phyloP scores from a whole-genome alignment of 1,284 basidiomycete genomes.

The Cryptococcus sp. region DNA sequence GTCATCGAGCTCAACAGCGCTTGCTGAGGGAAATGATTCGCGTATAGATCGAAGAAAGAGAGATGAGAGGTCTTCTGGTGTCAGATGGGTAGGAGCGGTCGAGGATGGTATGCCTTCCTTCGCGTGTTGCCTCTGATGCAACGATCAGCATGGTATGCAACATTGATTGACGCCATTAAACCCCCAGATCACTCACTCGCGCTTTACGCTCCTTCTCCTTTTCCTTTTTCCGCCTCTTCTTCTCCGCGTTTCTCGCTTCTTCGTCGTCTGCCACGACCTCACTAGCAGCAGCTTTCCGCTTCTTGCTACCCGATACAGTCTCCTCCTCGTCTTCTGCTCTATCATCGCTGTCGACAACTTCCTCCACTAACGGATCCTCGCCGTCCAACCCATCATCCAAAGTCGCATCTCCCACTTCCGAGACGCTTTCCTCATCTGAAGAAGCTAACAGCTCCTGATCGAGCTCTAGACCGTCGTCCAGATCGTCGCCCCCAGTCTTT shows the following conservation, averaged over 20 bases:
- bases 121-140: no score
- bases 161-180: conserved; percentile 7
- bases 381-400: conserved; percentile 37
- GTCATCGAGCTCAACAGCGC: conserved; percentile 50
- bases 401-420: conserved; percentile 22
- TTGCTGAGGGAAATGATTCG: conserved; percentile 42
- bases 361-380: conserved; percentile 22
- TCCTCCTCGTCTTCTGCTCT: conserved; percentile 6
- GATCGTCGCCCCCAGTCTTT: conserved; percentile 44
- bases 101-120: no score
- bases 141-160: conserved; percentile 3
- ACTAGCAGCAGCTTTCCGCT: conserved; percentile 13
- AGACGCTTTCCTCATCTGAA: conserved; percentile 35
- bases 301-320: conserved; percentile 9
- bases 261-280: conserved; percentile 20
- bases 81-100: conserved; percentile 28
- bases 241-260: conserved; percentile 26
- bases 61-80: conserved; percentile 23
- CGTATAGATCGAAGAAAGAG: conserved; percentile 36
- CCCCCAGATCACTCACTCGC: conserved; percentile 14
- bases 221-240: conserved; percentile 39
- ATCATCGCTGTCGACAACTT: conserved; percentile 17
- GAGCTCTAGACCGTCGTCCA: conserved; percentile 44
- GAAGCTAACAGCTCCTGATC: conserved; percentile 30
- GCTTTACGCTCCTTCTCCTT: conserved; percentile 38